Evolutionary conservation across 75 land plant species (phyloP).

Genomic region (Selaginella tamariscina): DNA sequence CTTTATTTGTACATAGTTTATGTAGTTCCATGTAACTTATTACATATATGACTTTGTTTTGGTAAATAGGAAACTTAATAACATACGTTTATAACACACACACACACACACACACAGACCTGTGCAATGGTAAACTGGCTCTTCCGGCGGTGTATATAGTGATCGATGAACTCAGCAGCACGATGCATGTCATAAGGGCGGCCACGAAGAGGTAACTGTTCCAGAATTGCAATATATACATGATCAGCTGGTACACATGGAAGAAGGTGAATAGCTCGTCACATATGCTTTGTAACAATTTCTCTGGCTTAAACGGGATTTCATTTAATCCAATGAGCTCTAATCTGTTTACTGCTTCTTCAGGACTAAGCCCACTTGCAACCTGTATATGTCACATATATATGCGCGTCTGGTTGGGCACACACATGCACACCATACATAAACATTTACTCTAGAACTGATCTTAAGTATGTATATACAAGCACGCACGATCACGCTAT

Average conservation of each 20-base stretch:
- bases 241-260: conserved; percentile 36
- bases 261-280: conserved; percentile 29
- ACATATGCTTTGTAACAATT: conserved; percentile 17
- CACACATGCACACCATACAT: too few species aligned
- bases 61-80: too few species aligned
- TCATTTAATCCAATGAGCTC: conserved; percentile 26
- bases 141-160: conserved; percentile 30
- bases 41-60: too few species aligned
- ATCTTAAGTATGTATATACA: too few species aligned
- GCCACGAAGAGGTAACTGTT: conserved; percentile 43
- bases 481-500: too few species aligned
- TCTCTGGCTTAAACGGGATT: conserved; percentile 32
- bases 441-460: too few species aligned
- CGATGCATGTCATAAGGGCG: conserved; percentile 29
- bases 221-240: conserved; percentile 35
- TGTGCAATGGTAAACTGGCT: conserved; percentile 34
- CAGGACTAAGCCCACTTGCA: conserved; percentile 17
- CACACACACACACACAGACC: conserved; percentile 14
- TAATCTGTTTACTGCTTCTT: conserved; percentile 20
- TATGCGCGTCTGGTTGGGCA: too few species aligned
- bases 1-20: too few species aligned
- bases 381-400: conserved; percentile 7
- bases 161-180: conserved; percentile 31
- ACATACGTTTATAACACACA: too few species aligned
- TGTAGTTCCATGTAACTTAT: too few species aligned